Percentiles rank a stretch among this genome's conserved stretches.
These are phyloP conservation scores for Pyrenula aspistea DNA, from an alignment of 495 filamentous ascomycete genomes.

Conservation along the genomic window DNA sequence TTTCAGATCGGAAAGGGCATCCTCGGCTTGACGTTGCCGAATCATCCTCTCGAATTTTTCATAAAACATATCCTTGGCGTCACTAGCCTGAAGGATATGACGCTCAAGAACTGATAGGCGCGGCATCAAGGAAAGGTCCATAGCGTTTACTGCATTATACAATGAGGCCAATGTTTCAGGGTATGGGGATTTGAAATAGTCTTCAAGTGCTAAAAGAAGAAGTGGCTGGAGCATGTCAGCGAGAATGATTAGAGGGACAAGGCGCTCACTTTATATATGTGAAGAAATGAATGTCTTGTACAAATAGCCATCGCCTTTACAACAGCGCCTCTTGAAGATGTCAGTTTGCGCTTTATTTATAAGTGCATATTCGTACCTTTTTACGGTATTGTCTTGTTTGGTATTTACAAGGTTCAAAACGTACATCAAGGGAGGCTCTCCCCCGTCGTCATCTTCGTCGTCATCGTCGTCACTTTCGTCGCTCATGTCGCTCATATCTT, in stretches of 20 bases:
- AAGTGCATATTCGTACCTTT: constrained; percentile 39
- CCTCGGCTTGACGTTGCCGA: constrained; percentile 46
- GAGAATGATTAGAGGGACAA: neutral
- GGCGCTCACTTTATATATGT: constrained; percentile 81
- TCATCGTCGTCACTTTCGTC: constrained; percentile 38
- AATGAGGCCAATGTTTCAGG: constrained; percentile 81
- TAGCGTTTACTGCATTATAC: constrained; percentile 85
- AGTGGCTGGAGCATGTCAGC: constrained; percentile 52
- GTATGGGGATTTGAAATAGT: constrained; percentile 90
- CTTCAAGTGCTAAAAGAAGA: constrained; percentile 85
- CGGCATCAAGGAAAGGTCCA: constrained; percentile 94
- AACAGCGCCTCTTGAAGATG: constrained; percentile 62
- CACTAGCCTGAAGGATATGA: constrained; percentile 76
- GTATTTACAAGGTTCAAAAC: constrained; percentile 97
- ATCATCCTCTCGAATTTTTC: constrained; percentile 97
- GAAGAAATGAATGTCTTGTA: constrained; percentile 93
- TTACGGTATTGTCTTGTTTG: constrained; percentile 84
- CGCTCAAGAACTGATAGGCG: constrained; percentile 72
- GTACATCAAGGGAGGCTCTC: constrained; percentile 90
- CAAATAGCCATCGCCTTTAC: constrained; percentile 99
- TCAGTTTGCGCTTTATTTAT: constrained; percentile 4
- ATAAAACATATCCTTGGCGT: constrained; percentile 90
- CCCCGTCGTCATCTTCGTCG: constrained; percentile 47
- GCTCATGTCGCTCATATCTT: constrained; percentile 36
- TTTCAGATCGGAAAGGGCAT: constrained; percentile 18